Percentiles rank a stretch among this genome's conserved stretches.
Evolutionary conservation across 2,329 filamentous ascomycete genomes (phyloP).

Genomic region (Venturia effusa): DNA sequence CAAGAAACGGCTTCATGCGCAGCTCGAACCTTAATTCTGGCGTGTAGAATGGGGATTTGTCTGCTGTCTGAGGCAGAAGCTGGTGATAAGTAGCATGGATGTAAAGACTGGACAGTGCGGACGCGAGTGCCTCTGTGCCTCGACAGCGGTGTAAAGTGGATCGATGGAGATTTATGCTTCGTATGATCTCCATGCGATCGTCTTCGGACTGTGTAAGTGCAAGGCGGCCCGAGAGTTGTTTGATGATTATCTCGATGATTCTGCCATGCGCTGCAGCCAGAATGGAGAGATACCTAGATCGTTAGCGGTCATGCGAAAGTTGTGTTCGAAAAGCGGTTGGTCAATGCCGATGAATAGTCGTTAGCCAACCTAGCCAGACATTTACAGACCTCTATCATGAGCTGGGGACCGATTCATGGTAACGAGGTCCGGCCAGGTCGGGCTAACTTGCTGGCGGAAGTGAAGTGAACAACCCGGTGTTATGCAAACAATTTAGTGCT

Average conservation of each 20-base stretch:
- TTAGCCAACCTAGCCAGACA: background rate
- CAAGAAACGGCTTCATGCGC: constrained; percentile 74
- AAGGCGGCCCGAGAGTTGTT: background rate
- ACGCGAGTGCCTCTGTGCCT: constrained; percentile 20
- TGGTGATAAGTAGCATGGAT: constrained; percentile 49
- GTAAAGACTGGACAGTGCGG: constrained; percentile 44
- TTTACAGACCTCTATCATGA: background rate
- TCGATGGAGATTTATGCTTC: constrained; percentile 13
- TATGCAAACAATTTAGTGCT: background rate
- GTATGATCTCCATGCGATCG: background rate
- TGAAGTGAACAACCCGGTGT: too few relatives aligned
- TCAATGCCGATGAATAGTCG: background rate
- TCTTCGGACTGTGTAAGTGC: background rate
- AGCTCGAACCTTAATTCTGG: constrained; percentile 65
- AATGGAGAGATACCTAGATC: background rate
- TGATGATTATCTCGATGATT: background rate
- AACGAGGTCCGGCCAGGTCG: background rate
- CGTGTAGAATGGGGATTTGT: constrained; percentile 50
- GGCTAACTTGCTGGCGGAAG: too few relatives aligned
- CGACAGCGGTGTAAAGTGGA: constrained; percentile 20
- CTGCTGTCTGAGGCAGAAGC: constrained; percentile 38
- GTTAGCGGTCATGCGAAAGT: background rate
- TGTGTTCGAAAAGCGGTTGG: background rate
- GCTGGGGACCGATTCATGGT: background rate
- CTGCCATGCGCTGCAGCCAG: background rate